Percentiles rank a stretch among this genome's conserved stretches.
Evolutionary conservation across 164 flowering plant genomes (phyloP).

Genomic region (Protea cynaroides): DNA sequence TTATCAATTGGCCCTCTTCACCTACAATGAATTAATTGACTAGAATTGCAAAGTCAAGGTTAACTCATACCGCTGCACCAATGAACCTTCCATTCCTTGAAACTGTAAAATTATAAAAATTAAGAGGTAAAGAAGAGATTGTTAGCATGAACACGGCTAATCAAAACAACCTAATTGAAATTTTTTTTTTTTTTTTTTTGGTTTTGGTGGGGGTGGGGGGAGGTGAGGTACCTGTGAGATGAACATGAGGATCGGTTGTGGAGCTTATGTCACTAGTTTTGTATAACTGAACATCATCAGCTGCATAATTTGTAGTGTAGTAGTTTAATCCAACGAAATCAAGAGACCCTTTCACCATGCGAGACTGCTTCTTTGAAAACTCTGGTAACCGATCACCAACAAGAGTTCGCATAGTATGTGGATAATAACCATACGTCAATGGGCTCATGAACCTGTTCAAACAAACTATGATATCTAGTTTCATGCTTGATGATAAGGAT

Average conservation of each 20-base stretch:
- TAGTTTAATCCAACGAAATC: conserved; percentile 43
- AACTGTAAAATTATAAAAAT: conserved; percentile 6
- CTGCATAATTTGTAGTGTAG: conserved; percentile 38
- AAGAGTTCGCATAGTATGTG: conserved; percentile 19
- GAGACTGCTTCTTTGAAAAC: conserved; percentile 33
- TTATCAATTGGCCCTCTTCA: too few relatives aligned
- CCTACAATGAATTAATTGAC: too few relatives aligned
- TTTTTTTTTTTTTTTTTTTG: too few relatives aligned
- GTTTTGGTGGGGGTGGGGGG: too few relatives aligned
- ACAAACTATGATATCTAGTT: too few relatives aligned
- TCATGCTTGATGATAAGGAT: too few relatives aligned
- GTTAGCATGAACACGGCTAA: too few relatives aligned
- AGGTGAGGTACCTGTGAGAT: conserved; percentile 18
- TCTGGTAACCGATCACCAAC: conserved; percentile 33
- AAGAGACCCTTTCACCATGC: conserved; percentile 24
- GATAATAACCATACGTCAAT: conserved; percentile 32
- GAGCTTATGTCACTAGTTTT: conserved; percentile 7
- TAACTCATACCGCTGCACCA: conserved; percentile 11
- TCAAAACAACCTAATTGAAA: too few relatives aligned
- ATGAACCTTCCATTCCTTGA: conserved; percentile 14
- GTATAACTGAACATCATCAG: not conserved
- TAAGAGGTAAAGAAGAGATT: too few relatives aligned
- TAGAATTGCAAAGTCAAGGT: not conserved
- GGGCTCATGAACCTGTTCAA: conserved; percentile 33
- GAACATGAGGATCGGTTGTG: conserved; percentile 14